Conservation (phyloP, 2,329 filamentous ascomycete species). For the Talaromyces sp. region DNA sequence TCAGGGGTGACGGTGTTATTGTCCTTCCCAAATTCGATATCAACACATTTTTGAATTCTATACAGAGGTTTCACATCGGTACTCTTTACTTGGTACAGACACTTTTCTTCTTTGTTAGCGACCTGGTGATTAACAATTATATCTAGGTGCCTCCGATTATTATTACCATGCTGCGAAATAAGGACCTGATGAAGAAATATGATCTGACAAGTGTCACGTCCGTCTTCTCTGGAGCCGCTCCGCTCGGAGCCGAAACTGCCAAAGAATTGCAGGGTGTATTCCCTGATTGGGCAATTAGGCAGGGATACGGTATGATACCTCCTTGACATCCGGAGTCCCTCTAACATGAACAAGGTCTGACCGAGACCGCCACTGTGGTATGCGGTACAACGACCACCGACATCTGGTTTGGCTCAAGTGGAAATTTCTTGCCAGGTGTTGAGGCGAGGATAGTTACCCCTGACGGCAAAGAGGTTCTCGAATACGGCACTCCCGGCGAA, state of each 20-base stretch:
- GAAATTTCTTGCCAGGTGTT: conserved; percentile 62
- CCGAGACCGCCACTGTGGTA: conserved; percentile 71
- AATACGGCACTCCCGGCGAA: conserved; percentile 72
- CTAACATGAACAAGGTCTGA: conserved; percentile 56
- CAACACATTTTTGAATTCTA: conserved; percentile 57
- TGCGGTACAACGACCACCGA: conserved; percentile 56
- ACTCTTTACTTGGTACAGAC: conserved; percentile 59
- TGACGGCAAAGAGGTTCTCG: conserved; percentile 67
- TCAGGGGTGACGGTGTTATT: conserved; percentile 68
- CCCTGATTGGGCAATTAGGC: conserved; percentile 62
- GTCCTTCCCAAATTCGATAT: conserved; percentile 73
- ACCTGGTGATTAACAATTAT: background rate
- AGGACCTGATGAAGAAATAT: conserved; percentile 59
- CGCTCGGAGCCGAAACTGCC: conserved; percentile 69
- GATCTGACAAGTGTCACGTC: conserved; percentile 65
- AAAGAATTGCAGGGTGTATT: conserved; percentile 59
- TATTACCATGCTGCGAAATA: conserved; percentile 67
- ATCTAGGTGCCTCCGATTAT: conserved; percentile 74
- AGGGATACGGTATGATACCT: conserved; percentile 61
- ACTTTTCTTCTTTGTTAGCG: background rate
- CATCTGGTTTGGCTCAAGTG: conserved; percentile 67
- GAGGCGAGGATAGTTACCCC: conserved; percentile 63
- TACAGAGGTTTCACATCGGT: conserved; percentile 66
- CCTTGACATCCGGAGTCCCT: background rate
- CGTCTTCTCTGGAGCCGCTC: conserved; percentile 73